Evolutionary conservation across 495 filamentous ascomycete genomes (phyloP).

Genomic region (Melanomma pulvis-pyrius): DNA sequence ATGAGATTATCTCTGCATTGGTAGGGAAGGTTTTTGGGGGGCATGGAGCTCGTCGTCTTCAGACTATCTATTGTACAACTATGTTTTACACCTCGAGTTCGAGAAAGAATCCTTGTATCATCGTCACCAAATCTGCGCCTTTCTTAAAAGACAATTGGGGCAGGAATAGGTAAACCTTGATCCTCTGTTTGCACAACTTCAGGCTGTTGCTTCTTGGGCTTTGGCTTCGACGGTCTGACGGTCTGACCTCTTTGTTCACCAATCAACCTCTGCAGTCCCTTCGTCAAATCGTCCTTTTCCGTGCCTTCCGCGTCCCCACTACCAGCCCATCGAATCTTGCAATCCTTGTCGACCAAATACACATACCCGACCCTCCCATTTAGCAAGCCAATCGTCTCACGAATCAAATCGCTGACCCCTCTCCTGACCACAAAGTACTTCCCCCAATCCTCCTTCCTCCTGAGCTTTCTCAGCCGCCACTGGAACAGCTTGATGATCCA

Average conservation of each 20-base stretch:
- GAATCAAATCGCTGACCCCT: conserved; percentile 73
- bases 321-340: conserved; percentile 92
- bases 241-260: conserved; percentile 51
- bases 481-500: conserved; percentile 72
- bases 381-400: conserved; percentile 75
- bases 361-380: conserved; percentile 94
- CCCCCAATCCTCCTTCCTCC: conserved; percentile 64
- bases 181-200: neutral
- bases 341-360: conserved; percentile 84
- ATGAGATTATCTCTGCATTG: neutral
- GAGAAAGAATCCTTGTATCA: neutral
- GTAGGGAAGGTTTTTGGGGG: neutral
- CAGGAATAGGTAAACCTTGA: neutral
- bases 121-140: neutral
- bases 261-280: conserved; percentile 67
- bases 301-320: conserved; percentile 71
- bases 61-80: conserved; percentile 13
- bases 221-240: conserved; percentile 12
- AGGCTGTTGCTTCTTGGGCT: neutral
- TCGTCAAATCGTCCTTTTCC: conserved; percentile 73
- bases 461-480: conserved; percentile 57
- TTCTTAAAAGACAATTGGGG: neutral
- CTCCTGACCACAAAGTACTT: conserved; percentile 82
- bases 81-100: neutral
- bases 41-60: neutral